Evolutionary conservation across 192 early-diverging fungal genomes (phyloP).

Genomic region (Coemansia sp.): DNA sequence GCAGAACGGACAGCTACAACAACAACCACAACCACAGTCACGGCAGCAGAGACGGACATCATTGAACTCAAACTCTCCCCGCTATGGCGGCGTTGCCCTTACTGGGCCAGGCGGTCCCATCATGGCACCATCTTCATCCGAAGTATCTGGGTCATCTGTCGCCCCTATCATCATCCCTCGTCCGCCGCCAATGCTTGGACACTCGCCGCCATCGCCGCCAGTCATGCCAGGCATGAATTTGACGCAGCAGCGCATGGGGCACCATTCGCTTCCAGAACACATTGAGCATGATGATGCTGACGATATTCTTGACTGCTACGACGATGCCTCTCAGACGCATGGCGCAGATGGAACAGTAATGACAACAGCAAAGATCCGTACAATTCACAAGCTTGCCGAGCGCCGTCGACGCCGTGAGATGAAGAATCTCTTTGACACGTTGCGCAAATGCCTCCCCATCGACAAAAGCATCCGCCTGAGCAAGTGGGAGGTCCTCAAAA

Average conservation of each 20-base stretch:
- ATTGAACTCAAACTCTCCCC: background rate
- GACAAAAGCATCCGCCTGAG: slow-evolving; percentile 78
- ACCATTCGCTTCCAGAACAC: slow-evolving; percentile 28
- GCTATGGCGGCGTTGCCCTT: background rate
- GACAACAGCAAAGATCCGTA: slow-evolving; percentile 70
- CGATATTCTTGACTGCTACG: slow-evolving; percentile 25
- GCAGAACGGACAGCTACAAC: background rate
- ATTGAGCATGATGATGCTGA: slow-evolving; percentile 41
- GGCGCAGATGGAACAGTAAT: slow-evolving; percentile 24
- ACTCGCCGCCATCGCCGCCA: slow-evolving; percentile 1
- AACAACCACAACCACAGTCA: too few species aligned
- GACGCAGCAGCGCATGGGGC: slow-evolving; percentile 19
- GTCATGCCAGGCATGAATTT: background rate
- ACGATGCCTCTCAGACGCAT: slow-evolving; percentile 17
- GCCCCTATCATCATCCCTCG: slow-evolving; percentile 3
- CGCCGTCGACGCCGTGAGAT: slow-evolving; percentile 85
- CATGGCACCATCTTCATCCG: background rate
- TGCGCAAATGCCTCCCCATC: slow-evolving; percentile 74
- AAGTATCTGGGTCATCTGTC: background rate
- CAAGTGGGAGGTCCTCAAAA: slow-evolving; percentile 89
- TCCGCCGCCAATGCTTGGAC: background rate
- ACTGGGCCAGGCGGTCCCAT: background rate
- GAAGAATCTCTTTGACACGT: slow-evolving; percentile 88
- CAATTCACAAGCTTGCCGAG: slow-evolving; percentile 88
- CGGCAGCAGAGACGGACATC: background rate